phyloP scores from a whole-genome alignment of 495 filamentous ascomycete genomes.

The Aspergillus carlsbadensis region DNA sequence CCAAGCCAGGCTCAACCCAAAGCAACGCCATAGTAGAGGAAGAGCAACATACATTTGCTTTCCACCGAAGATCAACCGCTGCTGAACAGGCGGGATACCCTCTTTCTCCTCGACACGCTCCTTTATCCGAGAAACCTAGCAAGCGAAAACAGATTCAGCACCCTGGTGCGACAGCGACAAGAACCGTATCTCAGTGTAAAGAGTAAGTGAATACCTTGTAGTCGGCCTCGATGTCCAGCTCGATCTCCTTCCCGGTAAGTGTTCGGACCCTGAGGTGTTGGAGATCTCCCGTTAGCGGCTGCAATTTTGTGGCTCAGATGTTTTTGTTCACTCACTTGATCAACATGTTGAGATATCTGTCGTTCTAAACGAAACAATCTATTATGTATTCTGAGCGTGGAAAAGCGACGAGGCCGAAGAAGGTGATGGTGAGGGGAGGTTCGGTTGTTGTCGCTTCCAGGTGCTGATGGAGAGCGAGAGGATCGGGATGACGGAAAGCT shows the following conservation, averaged over 20 bases:
- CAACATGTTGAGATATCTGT: slow-evolving; percentile 37
- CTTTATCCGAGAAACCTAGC: slow-evolving; percentile 88
- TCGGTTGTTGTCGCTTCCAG: slow-evolving; percentile 9
- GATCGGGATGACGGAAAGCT: slow-evolving; percentile 18
- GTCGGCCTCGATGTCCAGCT: slow-evolving; percentile 90
- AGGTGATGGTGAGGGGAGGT: slow-evolving; percentile 23
- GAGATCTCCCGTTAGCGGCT: slow-evolving; percentile 11
- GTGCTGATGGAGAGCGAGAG: slow-evolving; percentile 1
- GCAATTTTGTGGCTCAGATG: not conserved
- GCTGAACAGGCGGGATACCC: slow-evolving; percentile 95
- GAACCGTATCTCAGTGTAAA: not conserved
- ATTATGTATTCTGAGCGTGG: not conserved
- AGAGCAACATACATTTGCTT: slow-evolving; percentile 82
- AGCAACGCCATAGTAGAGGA: not conserved
- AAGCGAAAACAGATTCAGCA: slow-evolving; percentile 1
- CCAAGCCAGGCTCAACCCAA: not conserved
- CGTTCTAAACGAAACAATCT: not conserved
- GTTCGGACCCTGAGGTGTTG: slow-evolving; percentile 77
- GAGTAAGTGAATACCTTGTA: slow-evolving; percentile 66
- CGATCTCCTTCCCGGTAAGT: slow-evolving; percentile 97
- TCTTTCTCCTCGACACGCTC: slow-evolving; percentile 99
- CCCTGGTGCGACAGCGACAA: not conserved
- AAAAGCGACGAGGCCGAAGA: not conserved
- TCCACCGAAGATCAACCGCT: slow-evolving; percentile 91
- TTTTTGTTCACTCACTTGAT: slow-evolving; percentile 41